These are phyloP conservation scores for Penicillium sp. DNA, from an alignment of 2,329 filamentous ascomycete species.

Conservation along the genomic window DNA sequence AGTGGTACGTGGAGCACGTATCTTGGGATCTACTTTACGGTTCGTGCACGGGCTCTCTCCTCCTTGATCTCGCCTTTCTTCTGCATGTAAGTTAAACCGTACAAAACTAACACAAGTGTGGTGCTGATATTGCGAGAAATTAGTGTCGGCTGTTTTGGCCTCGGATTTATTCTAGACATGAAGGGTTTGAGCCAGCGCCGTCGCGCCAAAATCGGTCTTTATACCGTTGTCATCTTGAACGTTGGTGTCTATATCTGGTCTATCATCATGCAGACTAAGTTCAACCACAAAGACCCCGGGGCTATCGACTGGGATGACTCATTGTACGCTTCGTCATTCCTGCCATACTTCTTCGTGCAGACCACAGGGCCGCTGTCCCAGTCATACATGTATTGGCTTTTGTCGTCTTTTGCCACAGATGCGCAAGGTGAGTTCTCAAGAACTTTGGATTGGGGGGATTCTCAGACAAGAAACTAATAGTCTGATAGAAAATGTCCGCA, in stretches of 20 bases:
- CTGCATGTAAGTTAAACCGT: constrained; percentile 43
- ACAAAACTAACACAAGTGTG: not conserved
- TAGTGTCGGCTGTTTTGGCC: constrained; percentile 51
- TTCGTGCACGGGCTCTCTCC: constrained; percentile 48
- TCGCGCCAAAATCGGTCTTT: constrained; percentile 50
- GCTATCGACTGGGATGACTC: constrained; percentile 51
- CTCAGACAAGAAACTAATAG: not conserved
- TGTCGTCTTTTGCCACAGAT: constrained; percentile 47
- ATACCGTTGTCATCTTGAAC: constrained; percentile 50
- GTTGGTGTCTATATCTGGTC: constrained; percentile 55
- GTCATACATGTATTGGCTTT: constrained; percentile 50
- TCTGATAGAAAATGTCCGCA: constrained; percentile 42
- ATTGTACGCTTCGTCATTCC: constrained; percentile 46
- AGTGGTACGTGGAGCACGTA: constrained; percentile 52
- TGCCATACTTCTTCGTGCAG: constrained; percentile 54
- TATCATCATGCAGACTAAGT: constrained; percentile 50
- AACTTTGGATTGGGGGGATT: not conserved
- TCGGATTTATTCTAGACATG: constrained; percentile 50
- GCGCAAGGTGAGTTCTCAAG: constrained; percentile 36
- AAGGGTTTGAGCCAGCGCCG: constrained; percentile 46
- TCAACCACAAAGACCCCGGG: constrained; percentile 43
- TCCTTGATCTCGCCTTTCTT: constrained; percentile 53
- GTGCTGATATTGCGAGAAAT: not conserved
- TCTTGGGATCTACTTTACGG: constrained; percentile 47
- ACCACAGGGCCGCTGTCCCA: constrained; percentile 47